Conservation (phyloP, 2,329 filamentous ascomycete species). For the Pseudocercospora vitis region DNA sequence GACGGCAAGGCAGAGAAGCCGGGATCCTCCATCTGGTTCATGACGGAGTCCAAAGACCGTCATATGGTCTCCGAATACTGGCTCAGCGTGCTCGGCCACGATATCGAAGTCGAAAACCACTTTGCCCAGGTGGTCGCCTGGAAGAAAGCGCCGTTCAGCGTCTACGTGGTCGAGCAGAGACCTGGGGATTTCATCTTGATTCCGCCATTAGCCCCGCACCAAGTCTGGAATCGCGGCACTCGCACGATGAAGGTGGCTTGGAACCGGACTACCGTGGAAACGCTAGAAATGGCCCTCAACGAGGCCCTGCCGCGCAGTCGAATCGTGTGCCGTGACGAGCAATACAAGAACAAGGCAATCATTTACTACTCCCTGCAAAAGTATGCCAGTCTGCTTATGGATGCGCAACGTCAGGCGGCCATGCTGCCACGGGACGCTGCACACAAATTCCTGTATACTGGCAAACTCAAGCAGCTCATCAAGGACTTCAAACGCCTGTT, state of each 20-base stretch:
- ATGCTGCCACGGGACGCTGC: slow-evolving; percentile 39
- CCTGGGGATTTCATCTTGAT: slow-evolving; percentile 91
- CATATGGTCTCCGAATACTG: slow-evolving; percentile 92
- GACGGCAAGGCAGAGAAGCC: slow-evolving; percentile 70
- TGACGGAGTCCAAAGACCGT: slow-evolving; percentile 94
- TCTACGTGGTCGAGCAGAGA: slow-evolving; percentile 88
- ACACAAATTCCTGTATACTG: slow-evolving; percentile 38
- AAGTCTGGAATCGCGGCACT: slow-evolving; percentile 97
- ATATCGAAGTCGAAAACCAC: slow-evolving; percentile 95
- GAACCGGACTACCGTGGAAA: slow-evolving; percentile 94
- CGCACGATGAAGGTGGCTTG: slow-evolving; percentile 96
- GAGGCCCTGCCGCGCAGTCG: slow-evolving; percentile 87
- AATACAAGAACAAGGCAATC: slow-evolving; percentile 98
- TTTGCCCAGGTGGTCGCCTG: slow-evolving; percentile 95
- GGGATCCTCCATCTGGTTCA: slow-evolving; percentile 96
- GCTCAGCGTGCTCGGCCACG: slow-evolving; percentile 86
- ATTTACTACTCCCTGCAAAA: slow-evolving; percentile 83
- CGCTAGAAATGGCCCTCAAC: slow-evolving; percentile 77
- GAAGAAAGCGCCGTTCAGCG: slow-evolving; percentile 90
- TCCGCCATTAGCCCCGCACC: slow-evolving; percentile 88
- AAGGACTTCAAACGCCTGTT: slow-evolving; percentile 83
- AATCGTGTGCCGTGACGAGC: slow-evolving; percentile 92
- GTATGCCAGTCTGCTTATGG: slow-evolving; percentile 63
- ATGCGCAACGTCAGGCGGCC: slow-evolving; percentile 54
- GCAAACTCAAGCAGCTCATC: slow-evolving; percentile 68